Percentiles rank a stretch among this genome's conserved stretches.
Evolutionary conservation across 2,329 filamentous ascomycete species (phyloP).

Genomic region (Botrytis paeoniae): DNA sequence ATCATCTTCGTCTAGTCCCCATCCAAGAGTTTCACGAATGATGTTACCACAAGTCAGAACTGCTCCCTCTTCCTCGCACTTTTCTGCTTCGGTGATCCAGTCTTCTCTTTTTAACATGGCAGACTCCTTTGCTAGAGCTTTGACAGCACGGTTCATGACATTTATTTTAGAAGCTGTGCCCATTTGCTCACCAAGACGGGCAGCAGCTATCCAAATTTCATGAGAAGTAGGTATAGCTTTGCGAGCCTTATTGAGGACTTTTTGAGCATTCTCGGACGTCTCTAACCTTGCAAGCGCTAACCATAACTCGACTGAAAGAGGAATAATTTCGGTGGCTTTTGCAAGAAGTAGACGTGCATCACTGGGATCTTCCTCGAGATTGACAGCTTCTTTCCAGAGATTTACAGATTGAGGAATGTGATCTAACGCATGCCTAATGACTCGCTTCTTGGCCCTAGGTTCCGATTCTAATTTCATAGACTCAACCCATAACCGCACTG

Average conservation of each 20-base stretch:
- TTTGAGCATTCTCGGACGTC: constrained; percentile 85
- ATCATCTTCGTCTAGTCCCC: constrained; percentile 91
- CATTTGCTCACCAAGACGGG: constrained; percentile 81
- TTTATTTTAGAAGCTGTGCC: constrained; percentile 77
- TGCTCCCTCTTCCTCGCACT: constrained; percentile 89
- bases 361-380: constrained; percentile 84
- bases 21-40: constrained; percentile 87
- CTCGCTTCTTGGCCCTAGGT: constrained; percentile 81
- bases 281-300: constrained; percentile 88
- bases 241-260: constrained; percentile 90
- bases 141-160: constrained; percentile 91
- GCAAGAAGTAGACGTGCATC: constrained; percentile 87
- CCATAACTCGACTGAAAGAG: constrained; percentile 91
- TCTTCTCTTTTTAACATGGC: constrained; percentile 97
- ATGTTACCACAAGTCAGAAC: constrained; percentile 84
- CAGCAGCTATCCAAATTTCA: constrained; percentile 96
- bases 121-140: constrained; percentile 82
- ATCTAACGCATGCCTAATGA: constrained; percentile 86
- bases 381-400: constrained; percentile 97
- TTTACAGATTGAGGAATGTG: constrained; percentile 91
- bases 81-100: constrained; percentile 93
- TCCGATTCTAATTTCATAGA: constrained; percentile 91
- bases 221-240: constrained; percentile 90
- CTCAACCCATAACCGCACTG: constrained; percentile 88
- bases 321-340: constrained; percentile 94